Percentiles rank a stretch among this genome's conserved stretches.
Evolutionary conservation across 352 stramenopile species (phyloP).

Genomic region (Phytopythium litorale): DNA sequence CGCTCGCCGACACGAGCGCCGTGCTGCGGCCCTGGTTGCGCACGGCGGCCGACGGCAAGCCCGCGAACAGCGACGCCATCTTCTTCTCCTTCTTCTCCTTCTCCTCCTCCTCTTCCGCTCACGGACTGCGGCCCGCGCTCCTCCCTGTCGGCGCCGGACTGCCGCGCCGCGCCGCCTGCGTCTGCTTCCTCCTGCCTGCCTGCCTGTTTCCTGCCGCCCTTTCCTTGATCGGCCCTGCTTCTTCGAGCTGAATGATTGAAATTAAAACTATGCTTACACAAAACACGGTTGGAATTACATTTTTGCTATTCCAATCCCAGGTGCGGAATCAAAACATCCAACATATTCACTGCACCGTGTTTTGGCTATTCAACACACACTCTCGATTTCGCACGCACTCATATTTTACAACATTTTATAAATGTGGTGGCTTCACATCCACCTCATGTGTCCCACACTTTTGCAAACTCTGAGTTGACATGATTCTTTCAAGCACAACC

Average conservation of each 20-base stretch:
- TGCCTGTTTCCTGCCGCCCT: not conserved
- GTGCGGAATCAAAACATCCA: too few species aligned
- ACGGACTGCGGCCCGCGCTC: not conserved
- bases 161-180: not conserved
- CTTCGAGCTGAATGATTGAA: not conserved
- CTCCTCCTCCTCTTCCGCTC: too few species aligned
- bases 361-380: too few species aligned
- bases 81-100: conserved; percentile 9
- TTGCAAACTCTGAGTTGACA: not conserved
- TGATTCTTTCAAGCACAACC: not conserved
- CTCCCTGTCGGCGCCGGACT: not conserved
- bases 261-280: too few species aligned
- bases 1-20: conserved; percentile 25
- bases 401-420: too few species aligned
- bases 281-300: not conserved
- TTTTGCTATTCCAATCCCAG: too few species aligned
- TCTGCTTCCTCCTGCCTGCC: not conserved
- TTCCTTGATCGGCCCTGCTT: conserved; percentile 2
- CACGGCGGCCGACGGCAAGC: conserved; percentile 55
- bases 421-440: not conserved
- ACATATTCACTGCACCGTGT: too few species aligned
- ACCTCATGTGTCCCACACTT: conserved; percentile 1
- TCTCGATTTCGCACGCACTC: too few species aligned
- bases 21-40: conserved; percentile 42
- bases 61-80: conserved; percentile 74